These are phyloP conservation scores for Tuber indicum DNA, from an alignment of 495 filamentous ascomycete species.

Conservation along the genomic window DNA sequence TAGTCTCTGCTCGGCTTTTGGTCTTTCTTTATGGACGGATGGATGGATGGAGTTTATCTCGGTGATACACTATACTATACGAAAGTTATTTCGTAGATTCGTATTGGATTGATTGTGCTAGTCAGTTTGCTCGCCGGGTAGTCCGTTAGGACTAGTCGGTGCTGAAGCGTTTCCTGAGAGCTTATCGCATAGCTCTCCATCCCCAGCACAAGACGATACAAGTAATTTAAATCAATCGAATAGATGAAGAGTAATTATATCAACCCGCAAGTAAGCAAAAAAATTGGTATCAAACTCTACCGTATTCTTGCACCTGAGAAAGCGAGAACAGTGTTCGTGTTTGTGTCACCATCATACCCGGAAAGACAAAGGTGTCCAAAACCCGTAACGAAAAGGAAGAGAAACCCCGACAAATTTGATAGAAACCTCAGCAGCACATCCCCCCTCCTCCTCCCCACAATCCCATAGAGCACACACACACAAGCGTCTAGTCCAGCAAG, in stretches of 20 bases:
- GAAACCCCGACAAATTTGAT: neutral
- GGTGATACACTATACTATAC: neutral
- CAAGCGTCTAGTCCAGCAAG: neutral
- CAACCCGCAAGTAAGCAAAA: neutral
- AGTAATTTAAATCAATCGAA: neutral
- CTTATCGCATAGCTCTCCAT: neutral
- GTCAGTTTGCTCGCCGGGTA: neutral
- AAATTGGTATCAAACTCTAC: neutral
- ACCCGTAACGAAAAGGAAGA: neutral
- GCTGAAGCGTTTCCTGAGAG: neutral
- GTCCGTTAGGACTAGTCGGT: neutral
- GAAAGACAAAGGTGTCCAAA: constrained; percentile 1
- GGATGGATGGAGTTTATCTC: neutral
- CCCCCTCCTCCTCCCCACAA: neutral
- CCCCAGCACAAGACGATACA: neutral
- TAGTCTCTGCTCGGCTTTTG: neutral
- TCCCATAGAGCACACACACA: neutral
- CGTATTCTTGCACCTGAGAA: neutral
- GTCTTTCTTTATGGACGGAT: neutral
- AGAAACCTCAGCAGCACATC: neutral
- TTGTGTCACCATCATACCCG: neutral
- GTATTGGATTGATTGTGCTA: neutral
- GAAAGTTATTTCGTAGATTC: neutral
- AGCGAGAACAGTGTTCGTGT: neutral
- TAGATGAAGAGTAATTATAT: constrained; percentile 1